A percentile compares a stretch with the other conserved stretches of the same genome.
Conservation (phyloP, 768 basidiomycete species). For the Psilocybe cyanescens region DNA sequence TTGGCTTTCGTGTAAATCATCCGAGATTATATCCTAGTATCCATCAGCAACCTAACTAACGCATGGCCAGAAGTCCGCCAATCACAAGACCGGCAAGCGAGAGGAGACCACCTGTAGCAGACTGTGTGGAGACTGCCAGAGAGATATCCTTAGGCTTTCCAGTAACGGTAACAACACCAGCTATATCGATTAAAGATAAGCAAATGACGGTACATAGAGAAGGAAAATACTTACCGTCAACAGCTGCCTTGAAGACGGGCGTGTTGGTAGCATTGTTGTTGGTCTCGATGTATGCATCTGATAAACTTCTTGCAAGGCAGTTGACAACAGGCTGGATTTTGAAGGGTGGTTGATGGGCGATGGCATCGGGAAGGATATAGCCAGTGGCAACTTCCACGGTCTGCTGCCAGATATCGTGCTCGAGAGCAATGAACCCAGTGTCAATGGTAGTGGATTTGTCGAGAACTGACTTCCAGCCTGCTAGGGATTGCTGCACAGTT, state of each 20-base stretch:
- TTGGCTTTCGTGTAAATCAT: neutral
- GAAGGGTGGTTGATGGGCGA: slow-evolving; percentile 68
- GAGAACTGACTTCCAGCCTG: slow-evolving; percentile 77
- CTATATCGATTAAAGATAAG: neutral
- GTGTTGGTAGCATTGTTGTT: slow-evolving; percentile 72
- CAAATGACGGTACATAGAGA: neutral
- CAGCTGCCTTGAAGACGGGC: slow-evolving; percentile 33
- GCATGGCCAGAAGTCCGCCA: slow-evolving; percentile 6
- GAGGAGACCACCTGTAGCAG: slow-evolving; percentile 2
- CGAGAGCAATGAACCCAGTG: slow-evolving; percentile 88
- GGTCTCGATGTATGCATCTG: slow-evolving; percentile 82
- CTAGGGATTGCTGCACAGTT: slow-evolving; percentile 61
- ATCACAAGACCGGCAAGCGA: slow-evolving; percentile 5
- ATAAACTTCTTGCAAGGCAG: slow-evolving; percentile 62
- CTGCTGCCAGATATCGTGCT: slow-evolving; percentile 87
- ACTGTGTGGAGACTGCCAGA: neutral
- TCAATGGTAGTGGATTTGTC: slow-evolving; percentile 56
- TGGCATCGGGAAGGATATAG: slow-evolving; percentile 82
- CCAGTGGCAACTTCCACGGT: slow-evolving; percentile 85
- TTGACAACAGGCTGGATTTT: slow-evolving; percentile 72
- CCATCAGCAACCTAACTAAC: neutral
- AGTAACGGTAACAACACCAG: neutral
- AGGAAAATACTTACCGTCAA: slow-evolving; percentile 16
- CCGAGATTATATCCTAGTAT: neutral
- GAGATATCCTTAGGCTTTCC: neutral